Base-by-base conservation (phyloP, 768 basidiomycete species). In the Russula vinacea region DNA sequence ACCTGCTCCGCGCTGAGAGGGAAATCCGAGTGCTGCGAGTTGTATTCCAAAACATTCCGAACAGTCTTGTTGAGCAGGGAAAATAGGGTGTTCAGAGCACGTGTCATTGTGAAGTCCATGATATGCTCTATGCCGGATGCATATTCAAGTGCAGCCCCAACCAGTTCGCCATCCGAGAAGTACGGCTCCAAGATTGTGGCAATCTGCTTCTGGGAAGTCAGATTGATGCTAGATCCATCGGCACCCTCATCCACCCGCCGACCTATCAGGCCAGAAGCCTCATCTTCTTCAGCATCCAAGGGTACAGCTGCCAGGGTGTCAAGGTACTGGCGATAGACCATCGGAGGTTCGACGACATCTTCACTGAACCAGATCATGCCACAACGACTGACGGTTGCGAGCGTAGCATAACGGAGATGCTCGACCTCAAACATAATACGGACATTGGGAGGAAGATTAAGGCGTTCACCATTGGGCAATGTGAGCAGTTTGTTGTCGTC, bases 321-420 rank as follows among this genome's bases (percentile, higher is more conserved):
- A 52, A 99, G 84, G 72, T 98, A 96, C 72, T 98, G 83, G 57
- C 83, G 85, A 74, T 90, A 97, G 19, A 97, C 84, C 97, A 98
- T 98, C 0, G 81, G 77, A 7, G 94, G 87, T 67, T 92, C 89
- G 32, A 99, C 86, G 54, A 97, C 87, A 68, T 98, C 94, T 63
- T 98, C 94, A 73, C 94, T 98, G 79, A 99, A 99, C 97, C 97
- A 99, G 70, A 99, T 96, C 97, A 99, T 99, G 74, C 97, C 97
- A 72, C 97, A 99, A 61, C 97, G 95, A 84, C 94, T 97, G 80
- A 99, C 97, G 32, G 97, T 99, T 17, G 97, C 97, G 59, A 90
- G 86, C 4, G 97, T 99, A 0, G 97, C 97, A 74, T 96, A 99
- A 71, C 88, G 90, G 69, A 99, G 84, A 74, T 97, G 94, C 74